A percentile compares a stretch with the other conserved stretches of the same genome.
Evolutionary conservation across 2,329 filamentous ascomycete species (phyloP).

Genomic region (Penicillium rolfsii): DNA sequence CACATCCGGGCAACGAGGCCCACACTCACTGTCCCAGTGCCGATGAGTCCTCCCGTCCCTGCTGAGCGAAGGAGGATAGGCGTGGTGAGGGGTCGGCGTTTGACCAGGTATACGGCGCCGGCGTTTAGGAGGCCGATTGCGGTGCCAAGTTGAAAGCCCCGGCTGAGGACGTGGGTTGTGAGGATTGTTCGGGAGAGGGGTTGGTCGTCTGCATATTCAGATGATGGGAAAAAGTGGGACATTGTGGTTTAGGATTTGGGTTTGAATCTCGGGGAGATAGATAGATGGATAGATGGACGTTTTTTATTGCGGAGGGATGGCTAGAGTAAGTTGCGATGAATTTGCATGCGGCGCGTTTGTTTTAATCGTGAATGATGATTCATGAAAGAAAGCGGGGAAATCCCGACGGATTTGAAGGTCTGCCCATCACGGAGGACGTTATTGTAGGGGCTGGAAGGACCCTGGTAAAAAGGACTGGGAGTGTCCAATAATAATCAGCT

Average conservation of each 20-base stretch:
- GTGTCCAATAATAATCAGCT: not conserved
- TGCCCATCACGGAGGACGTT: too few relatives aligned
- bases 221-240: slow-evolving; percentile 51
- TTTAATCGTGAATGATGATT: too few relatives aligned
- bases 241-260: slow-evolving; percentile 8
- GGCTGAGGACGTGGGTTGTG: slow-evolving; percentile 61
- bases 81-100: slow-evolving; percentile 29
- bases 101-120: slow-evolving; percentile 30
- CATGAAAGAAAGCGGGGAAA: too few relatives aligned
- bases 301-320: too few relatives aligned
- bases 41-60: slow-evolving; percentile 52
- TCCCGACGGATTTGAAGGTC: too few relatives aligned
- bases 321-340: too few relatives aligned
- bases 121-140: slow-evolving; percentile 50
- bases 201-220: slow-evolving; percentile 67
- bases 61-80: slow-evolving; percentile 50
- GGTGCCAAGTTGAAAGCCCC: slow-evolving; percentile 58
- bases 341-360: too few relatives aligned
- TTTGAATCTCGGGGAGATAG: too few relatives aligned
- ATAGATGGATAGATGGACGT: too few relatives aligned
- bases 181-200: slow-evolving; percentile 59
- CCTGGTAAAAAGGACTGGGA: not conserved
- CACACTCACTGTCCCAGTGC: slow-evolving; percentile 49
- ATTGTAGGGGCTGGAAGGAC: not conserved
- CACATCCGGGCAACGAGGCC: slow-evolving; percentile 57